Percentiles rank a stretch among this genome's conserved stretches.
Conservation (phyloP, 257 asterid species). For the Capsicum pubescens region DNA sequence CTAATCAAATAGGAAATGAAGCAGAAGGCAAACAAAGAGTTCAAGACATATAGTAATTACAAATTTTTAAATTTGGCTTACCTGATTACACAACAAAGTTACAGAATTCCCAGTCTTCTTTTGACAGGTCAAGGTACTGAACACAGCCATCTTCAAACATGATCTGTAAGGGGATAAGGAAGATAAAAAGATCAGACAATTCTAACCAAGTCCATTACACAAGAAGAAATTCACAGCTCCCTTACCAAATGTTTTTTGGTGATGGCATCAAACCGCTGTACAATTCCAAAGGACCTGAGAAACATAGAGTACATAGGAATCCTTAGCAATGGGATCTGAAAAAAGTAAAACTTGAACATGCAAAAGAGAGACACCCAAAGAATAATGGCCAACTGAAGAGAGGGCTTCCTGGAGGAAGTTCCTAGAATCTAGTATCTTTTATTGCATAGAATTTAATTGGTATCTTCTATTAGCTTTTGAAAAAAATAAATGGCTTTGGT, state of each 20-base stretch:
- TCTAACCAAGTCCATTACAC: constrained; percentile 27
- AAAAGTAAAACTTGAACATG: constrained; percentile 19
- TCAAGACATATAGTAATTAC: not conserved
- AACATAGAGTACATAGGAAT: not conserved
- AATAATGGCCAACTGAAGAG: not conserved
- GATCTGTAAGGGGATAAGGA: constrained; percentile 51
- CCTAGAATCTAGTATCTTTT: not conserved
- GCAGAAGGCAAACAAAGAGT: constrained; percentile 18
- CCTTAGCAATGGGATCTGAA: constrained; percentile 11
- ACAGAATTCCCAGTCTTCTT: constrained; percentile 85
- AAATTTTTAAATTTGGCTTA: constrained; percentile 25
- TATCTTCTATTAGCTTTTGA: too few relatives aligned
- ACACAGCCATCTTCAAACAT: constrained; percentile 85
- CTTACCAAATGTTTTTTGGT: constrained; percentile 87
- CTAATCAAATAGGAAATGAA: not conserved
- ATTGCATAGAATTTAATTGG: too few relatives aligned
- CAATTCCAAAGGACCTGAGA: constrained; percentile 80
- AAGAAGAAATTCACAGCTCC: constrained; percentile 18
- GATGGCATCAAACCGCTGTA: constrained; percentile 64
- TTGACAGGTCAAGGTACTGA: constrained; percentile 78
- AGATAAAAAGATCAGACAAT: constrained; percentile 9
- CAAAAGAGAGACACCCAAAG: constrained; percentile 16
- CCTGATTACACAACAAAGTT: constrained; percentile 52
- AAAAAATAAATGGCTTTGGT: too few relatives aligned
- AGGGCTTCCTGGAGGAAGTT: not conserved